Conservation (phyloP, 306 rosid species). For the Trifolium subterraneum region DNA sequence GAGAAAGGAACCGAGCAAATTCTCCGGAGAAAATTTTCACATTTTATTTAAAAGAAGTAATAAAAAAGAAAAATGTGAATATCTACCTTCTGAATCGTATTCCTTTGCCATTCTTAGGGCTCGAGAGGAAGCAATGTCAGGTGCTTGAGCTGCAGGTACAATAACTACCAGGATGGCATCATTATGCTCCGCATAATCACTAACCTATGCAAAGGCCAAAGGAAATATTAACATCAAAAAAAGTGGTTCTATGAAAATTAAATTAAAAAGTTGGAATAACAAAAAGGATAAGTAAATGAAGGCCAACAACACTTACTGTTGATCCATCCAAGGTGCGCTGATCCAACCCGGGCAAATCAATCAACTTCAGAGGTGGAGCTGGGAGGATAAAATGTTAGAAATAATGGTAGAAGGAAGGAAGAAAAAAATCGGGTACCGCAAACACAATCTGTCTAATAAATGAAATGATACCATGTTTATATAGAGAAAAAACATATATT, state of each 20-base stretch:
- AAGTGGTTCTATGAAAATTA: constrained; percentile 24
- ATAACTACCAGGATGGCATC: constrained; percentile 90
- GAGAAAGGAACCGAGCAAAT: constrained; percentile 24
- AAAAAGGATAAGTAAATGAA: constrained; percentile 21
- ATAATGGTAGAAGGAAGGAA: constrained; percentile 26
- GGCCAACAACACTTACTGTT: constrained; percentile 59
- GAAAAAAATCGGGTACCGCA: neutral
- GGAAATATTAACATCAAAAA: constrained; percentile 42
- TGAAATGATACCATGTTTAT: constrained; percentile 19
- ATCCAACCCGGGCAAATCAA: constrained; percentile 98
- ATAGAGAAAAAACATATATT: constrained; percentile 6
- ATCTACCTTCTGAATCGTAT: constrained; percentile 82
- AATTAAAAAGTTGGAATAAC: neutral
- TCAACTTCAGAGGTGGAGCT: constrained; percentile 95
- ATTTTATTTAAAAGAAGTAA: constrained; percentile 3
- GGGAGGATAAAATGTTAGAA: constrained; percentile 45
- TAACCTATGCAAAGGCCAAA: constrained; percentile 62
- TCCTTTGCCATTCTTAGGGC: constrained; percentile 88
- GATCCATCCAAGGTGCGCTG: constrained; percentile 92
- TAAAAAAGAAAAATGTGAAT: constrained; percentile 26
- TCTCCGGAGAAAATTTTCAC: neutral
- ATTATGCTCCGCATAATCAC: constrained; percentile 91
- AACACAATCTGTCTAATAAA: constrained; percentile 19
- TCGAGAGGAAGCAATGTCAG: constrained; percentile 86
- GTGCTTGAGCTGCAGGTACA: constrained; percentile 92